These are phyloP conservation scores for Papiliotrema flavescens DNA, from an alignment of 1,284 basidiomycete species.

Conservation along the genomic window DNA sequence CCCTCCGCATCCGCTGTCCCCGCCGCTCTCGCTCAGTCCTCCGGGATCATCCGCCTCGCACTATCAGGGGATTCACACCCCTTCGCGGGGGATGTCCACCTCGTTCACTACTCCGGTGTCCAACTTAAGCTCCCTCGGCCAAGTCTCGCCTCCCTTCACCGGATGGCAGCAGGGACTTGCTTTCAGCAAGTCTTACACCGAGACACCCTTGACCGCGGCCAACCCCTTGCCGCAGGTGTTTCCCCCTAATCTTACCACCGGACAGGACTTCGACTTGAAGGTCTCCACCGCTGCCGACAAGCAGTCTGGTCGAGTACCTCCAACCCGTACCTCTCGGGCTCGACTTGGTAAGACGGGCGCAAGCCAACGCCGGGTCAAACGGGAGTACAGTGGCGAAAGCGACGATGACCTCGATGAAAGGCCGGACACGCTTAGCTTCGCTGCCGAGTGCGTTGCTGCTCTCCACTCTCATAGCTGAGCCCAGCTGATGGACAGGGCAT, in stretches of 20 bases:
- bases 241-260: too few species aligned
- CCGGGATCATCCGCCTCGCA: slow-evolving; percentile 5
- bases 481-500: background rate
- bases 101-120: background rate
- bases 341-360: too few species aligned
- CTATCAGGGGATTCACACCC: background rate
- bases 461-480: background rate
- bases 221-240: background rate
- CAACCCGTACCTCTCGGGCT: too few species aligned
- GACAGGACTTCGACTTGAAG: too few species aligned
- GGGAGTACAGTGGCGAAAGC: slow-evolving; percentile 1
- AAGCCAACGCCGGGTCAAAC: background rate
- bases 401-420: background rate
- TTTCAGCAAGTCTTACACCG: too few species aligned
- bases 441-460: background rate
- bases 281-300: too few species aligned
- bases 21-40: slow-evolving; percentile 8
- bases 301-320: too few species aligned
- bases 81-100: slow-evolving; percentile 2
- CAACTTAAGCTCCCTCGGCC: background rate
- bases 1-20: slow-evolving; percentile 2
- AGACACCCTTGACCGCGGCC: background rate
- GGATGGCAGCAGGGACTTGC: too few species aligned
- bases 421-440: slow-evolving; percentile 5
- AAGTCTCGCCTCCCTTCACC: background rate